Evolutionary conservation across 305 asterid genomes (phyloP).

Genomic region (Salvia sclarea): DNA sequence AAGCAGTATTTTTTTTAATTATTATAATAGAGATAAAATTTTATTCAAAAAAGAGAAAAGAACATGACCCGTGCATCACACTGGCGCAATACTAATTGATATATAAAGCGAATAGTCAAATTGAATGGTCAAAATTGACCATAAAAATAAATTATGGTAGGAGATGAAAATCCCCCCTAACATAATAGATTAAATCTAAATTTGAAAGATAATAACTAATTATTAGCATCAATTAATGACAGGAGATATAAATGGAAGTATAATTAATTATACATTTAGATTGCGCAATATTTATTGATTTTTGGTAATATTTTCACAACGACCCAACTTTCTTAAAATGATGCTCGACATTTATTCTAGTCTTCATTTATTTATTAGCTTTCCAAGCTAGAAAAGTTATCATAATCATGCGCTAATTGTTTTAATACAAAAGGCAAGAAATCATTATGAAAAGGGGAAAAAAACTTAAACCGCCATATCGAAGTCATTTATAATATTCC

Average conservation of each 20-base stretch:
- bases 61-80: no score
- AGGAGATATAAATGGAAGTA: background rate
- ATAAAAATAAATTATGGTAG: background rate
- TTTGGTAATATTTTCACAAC: background rate
- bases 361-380: background rate
- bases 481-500: slow-evolving; percentile 7
- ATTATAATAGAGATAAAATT: no score
- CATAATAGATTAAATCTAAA: no score
- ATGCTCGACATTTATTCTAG: background rate
- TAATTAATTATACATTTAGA: background rate
- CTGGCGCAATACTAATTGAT: no score
- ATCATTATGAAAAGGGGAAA: background rate
- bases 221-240: background rate
- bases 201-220: background rate
- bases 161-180: no score
- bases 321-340: background rate
- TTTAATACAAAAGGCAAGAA: background rate
- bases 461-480: background rate
- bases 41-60: no score
- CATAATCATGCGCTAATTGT: background rate
- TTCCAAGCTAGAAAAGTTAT: background rate
- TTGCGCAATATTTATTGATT: background rate
- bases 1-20: no score
- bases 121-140: background rate
- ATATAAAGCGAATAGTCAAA: background rate